phyloP scores from a whole-genome alignment of 1,284 basidiomycete species.

The Tilletia caries region DNA sequence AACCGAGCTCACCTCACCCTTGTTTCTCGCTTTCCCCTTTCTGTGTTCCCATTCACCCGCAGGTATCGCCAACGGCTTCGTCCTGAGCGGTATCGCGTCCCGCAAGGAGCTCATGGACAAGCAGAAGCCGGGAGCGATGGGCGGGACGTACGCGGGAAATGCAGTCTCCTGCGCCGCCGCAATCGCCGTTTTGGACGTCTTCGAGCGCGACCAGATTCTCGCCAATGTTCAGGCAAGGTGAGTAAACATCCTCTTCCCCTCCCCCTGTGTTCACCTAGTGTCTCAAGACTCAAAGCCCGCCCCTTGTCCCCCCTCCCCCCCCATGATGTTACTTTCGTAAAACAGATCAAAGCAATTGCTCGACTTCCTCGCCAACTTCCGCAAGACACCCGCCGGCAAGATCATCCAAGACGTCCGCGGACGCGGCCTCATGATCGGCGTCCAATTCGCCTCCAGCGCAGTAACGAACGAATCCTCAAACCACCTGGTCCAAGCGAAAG shows the following conservation, averaged over 20 bases:
- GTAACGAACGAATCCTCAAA: neutral
- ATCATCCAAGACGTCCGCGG: slow-evolving; percentile 50
- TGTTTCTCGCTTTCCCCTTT: too few species aligned
- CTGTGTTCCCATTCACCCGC: too few species aligned
- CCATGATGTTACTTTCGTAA: neutral
- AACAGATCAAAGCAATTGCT: slow-evolving; percentile 33
- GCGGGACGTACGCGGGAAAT: slow-evolving; percentile 55
- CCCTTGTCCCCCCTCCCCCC: too few species aligned
- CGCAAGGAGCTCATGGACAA: slow-evolving; percentile 77
- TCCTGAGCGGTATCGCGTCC: slow-evolving; percentile 78
- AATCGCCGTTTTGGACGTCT: slow-evolving; percentile 37
- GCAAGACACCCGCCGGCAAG: slow-evolving; percentile 29
- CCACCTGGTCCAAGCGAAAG: neutral
- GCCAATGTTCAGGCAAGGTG: slow-evolving; percentile 38
- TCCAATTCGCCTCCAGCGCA: slow-evolving; percentile 32
- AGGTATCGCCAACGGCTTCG: slow-evolving; percentile 82
- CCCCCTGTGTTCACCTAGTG: too few species aligned
- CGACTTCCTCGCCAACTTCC: slow-evolving; percentile 30
- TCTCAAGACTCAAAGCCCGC: too few species aligned
- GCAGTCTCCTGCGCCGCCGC: slow-evolving; percentile 48
- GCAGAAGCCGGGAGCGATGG: slow-evolving; percentile 76
- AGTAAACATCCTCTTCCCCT: neutral
- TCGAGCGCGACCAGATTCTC: slow-evolving; percentile 43
- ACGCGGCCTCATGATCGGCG: slow-evolving; percentile 47
- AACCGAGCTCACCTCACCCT: too few species aligned